Base-by-base conservation (phyloP, 2,329 filamentous ascomycete genomes). In the Alternaria sp. region DNA sequence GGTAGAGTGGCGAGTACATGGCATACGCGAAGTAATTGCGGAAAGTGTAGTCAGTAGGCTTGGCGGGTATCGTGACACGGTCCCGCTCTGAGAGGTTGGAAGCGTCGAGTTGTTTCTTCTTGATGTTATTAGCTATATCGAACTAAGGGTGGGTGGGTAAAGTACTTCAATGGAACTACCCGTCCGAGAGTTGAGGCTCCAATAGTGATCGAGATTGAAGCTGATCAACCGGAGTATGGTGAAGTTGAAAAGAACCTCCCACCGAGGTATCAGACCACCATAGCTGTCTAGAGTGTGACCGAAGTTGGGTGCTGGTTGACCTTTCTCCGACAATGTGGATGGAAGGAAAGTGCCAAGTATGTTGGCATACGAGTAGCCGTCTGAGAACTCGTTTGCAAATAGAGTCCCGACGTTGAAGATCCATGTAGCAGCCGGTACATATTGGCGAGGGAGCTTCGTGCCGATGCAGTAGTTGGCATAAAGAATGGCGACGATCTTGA, bases 221-320 rank as follows among this genome's bases (percentile, higher is more conserved):
- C 95, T 97, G 73, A 99, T 94, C 51, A 98, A 85, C 6, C 96
- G 90, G 60, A 99, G 83, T 25, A 98, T 90, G 4, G 95, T 97
- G 65, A 99, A 89, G 75, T 99, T 99, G 86, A 99, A 99, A 6
- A 97, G 86, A n/a, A 99, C 90, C 78, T 98, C 93, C 96, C 96
- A 99, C 63, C 95, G 88, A 0, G 90, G 85, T 77, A 97, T 89
- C n/a, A 99, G 83, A 1, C 96, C 96, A 8, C 93, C 89, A 68
- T 91, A 90, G 56, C 86, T 85, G 80, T 99, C 96, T 15, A 98
- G 83, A 83, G 88, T 92, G 46, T 84, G 83, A 8, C 89, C 94
- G 84, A 90, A 90, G 20, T 84, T 83, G 33, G 87, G 82, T 43
- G 89, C 75, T 3, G 78, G 62, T 8, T 83, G 46, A 7, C 68